phyloP scores from a whole-genome alignment of 2,329 filamentous ascomycete species.

The Falciphora oryzae region DNA sequence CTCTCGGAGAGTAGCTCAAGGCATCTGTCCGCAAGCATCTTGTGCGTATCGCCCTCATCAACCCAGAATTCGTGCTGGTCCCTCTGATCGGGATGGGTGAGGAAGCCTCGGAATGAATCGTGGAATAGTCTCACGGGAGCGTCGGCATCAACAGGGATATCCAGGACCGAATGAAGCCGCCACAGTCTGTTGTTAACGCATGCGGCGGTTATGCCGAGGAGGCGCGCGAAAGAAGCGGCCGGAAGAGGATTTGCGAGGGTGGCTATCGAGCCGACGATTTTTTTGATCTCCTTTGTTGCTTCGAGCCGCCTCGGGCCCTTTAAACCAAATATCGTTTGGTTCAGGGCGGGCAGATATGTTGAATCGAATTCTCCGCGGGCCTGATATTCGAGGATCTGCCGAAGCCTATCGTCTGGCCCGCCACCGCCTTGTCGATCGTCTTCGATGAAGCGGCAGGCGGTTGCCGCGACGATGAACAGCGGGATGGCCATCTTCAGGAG shows the following conservation, averaged over 20 bases:
- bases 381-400: background rate
- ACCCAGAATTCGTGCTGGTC: slow-evolving; percentile 27
- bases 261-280: slow-evolving; percentile 27
- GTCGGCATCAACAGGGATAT: background rate
- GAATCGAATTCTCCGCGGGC: background rate
- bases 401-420: background rate
- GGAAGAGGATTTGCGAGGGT: slow-evolving; percentile 26
- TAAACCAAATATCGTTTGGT: background rate
- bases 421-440: too few relatives aligned
- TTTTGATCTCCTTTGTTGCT: too few relatives aligned
- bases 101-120: slow-evolving; percentile 33
- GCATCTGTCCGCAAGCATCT: slow-evolving; percentile 26
- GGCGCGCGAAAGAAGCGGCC: slow-evolving; percentile 17
- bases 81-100: slow-evolving; percentile 23
- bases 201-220: slow-evolving; percentile 13
- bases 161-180: background rate
- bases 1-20: slow-evolving; percentile 25
- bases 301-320: too few relatives aligned
- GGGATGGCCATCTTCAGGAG: slow-evolving; percentile 5
- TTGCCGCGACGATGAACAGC: slow-evolving; percentile 1
- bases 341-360: slow-evolving; percentile 1
- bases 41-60: slow-evolving; percentile 27
- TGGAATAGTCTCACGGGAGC: slow-evolving; percentile 27
- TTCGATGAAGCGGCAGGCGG: slow-evolving; percentile 2
- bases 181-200: background rate